These are phyloP conservation scores for Heritiera fomes DNA, from an alignment of 345 rosid genomes.

Conservation along the genomic window DNA sequence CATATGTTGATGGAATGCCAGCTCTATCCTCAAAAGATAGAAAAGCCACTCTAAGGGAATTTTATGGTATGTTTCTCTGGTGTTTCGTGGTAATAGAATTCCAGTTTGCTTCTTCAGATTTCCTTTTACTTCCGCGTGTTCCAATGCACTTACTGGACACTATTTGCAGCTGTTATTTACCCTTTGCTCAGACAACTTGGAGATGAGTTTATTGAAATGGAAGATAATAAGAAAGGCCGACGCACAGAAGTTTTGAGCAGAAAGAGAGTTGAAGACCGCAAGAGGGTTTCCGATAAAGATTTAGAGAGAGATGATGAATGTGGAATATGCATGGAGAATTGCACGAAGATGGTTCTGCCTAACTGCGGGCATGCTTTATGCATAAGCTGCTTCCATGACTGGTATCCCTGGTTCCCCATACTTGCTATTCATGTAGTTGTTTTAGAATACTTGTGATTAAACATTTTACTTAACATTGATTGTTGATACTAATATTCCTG, in stretches of 20 bases:
- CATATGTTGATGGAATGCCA: slow-evolving; percentile 64
- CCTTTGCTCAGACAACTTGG: slow-evolving; percentile 67
- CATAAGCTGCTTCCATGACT: slow-evolving; percentile 62
- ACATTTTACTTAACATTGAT: not conserved
- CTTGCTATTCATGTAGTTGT: not conserved
- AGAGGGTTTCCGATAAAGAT: slow-evolving; percentile 33
- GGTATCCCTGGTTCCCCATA: slow-evolving; percentile 37
- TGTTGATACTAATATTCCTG: not conserved
- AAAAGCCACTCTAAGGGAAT: slow-evolving; percentile 62
- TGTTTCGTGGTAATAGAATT: slow-evolving; percentile 5
- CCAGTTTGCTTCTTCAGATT: not conserved
- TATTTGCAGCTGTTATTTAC: slow-evolving; percentile 56
- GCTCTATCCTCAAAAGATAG: slow-evolving; percentile 52
- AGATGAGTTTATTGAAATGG: slow-evolving; percentile 36
- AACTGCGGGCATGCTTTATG: slow-evolving; percentile 66
- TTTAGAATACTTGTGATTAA: not conserved
- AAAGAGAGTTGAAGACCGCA: slow-evolving; percentile 36
- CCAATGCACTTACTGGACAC: slow-evolving; percentile 12
- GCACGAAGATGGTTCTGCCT: slow-evolving; percentile 53
- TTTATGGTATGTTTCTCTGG: slow-evolving; percentile 51
- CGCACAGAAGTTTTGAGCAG: slow-evolving; percentile 25
- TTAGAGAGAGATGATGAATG: slow-evolving; percentile 60
- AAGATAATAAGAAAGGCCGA: slow-evolving; percentile 27
- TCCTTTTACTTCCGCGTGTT: not conserved
- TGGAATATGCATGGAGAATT: slow-evolving; percentile 73